These are phyloP conservation scores for Curvularia hawaiiensis DNA, from an alignment of 2,329 filamentous ascomycete genomes.

Conservation along the genomic window DNA sequence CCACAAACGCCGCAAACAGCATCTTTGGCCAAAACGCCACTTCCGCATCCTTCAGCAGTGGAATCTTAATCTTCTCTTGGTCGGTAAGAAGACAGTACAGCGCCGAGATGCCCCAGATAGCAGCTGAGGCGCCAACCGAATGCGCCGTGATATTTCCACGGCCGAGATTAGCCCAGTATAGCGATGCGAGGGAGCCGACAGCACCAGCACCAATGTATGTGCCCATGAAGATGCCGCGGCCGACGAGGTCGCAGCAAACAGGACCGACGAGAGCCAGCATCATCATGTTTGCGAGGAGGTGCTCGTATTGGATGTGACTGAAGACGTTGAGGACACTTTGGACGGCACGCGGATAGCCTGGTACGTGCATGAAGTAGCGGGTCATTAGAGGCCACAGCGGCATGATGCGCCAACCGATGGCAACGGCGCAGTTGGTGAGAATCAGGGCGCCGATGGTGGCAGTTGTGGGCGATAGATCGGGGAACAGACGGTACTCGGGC, in stretches of 20 bases:
- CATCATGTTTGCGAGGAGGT: conserved; percentile 66
- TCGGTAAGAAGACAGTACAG: conserved; percentile 42
- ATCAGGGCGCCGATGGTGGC: conserved; percentile 65
- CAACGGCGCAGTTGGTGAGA: conserved; percentile 63
- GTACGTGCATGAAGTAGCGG: conserved; percentile 57
- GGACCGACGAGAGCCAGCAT: conserved; percentile 70
- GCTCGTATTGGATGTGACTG: conserved; percentile 68
- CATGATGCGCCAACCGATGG: conserved; percentile 66
- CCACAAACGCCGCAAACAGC: conserved; percentile 35
- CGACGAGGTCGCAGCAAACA: conserved; percentile 43
- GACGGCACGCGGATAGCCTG: conserved; percentile 64
- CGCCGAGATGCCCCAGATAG: conserved; percentile 40
- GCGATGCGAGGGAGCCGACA: conserved; percentile 33
- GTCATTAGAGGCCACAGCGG: conserved; percentile 70
- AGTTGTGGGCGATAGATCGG: conserved; percentile 40
- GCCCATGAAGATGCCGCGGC: conserved; percentile 42
- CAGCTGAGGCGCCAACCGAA: conserved; percentile 41
- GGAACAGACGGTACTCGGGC: conserved; percentile 39
- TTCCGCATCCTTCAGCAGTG: conserved; percentile 34
- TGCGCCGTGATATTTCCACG: conserved; percentile 35
- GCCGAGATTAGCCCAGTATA: conserved; percentile 45
- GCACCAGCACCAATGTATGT: conserved; percentile 45
- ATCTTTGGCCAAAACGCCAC: conserved; percentile 40
- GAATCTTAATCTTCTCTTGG: conserved; percentile 38
- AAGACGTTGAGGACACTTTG: conserved; percentile 69